Percentiles rank a stretch among this genome's conserved stretches.
phyloP scores from a whole-genome alignment of 257 asterid species.

The Solanum pinnatisectum region DNA sequence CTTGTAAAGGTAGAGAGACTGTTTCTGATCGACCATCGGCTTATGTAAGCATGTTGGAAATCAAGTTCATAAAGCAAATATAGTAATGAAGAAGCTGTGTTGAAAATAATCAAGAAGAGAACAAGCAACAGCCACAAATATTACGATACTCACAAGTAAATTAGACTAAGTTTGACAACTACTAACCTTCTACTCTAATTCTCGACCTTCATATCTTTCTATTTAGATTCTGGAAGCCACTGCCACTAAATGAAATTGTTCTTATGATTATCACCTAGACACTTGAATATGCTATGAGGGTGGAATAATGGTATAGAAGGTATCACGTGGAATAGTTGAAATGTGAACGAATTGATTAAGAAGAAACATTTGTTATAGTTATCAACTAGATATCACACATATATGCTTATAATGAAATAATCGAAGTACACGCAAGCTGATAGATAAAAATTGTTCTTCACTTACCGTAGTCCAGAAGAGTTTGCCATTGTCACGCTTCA shows the following conservation, averaged over 20 bases:
- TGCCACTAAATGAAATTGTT: no score
- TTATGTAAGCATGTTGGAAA: background rate
- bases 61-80: background rate
- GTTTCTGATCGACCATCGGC: rapidly evolving
- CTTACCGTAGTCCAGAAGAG: slow-evolving; percentile 40
- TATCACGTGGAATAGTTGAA: background rate
- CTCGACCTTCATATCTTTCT: background rate
- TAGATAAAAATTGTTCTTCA: background rate
- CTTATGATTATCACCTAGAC: no score
- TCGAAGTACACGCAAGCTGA: background rate
- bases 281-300: no score
- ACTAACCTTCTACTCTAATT: no score
- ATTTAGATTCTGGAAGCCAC: background rate
- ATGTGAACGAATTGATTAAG: background rate
- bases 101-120: background rate
- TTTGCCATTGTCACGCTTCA: slow-evolving; percentile 28
- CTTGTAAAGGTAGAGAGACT: no score
- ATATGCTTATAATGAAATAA: background rate
- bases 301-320: background rate
- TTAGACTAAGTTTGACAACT: no score
- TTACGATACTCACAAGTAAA: no score
- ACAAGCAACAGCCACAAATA: background rate
- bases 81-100: background rate
- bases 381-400: no score
- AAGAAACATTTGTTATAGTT: no score